phyloP scores from a whole-genome alignment of 257 asterid species.

The Solanum paucissectum region DNA sequence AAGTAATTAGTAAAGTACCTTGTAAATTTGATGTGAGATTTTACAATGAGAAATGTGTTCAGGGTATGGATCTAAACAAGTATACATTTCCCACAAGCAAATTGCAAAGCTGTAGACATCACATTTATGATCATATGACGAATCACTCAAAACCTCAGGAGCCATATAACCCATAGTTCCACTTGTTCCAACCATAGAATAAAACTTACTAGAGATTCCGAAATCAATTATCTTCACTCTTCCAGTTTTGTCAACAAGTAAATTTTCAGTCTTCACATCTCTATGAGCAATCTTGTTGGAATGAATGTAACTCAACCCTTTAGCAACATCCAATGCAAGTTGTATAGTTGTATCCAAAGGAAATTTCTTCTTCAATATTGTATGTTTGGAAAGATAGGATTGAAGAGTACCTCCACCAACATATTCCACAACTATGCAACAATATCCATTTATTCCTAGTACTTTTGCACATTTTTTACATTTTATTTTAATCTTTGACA shows the following conservation, averaged over 20 bases:
- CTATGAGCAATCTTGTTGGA: conserved; percentile 9
- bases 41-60: background rate
- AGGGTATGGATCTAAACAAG: background rate
- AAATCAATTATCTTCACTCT: conserved; percentile 12
- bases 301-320: conserved; percentile 18
- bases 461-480: no score
- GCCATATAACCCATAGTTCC: conserved; percentile 21
- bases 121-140: conserved; percentile 8
- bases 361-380: background rate
- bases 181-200: background rate
- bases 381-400: no score
- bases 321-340: conserved; percentile 14
- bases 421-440: no score
- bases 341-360: background rate
- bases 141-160: background rate
- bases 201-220: conserved; percentile 1
- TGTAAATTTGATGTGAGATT: background rate
- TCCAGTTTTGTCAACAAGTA: background rate
- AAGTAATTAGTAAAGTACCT: background rate
- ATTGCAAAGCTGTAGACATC: conserved; percentile 22
- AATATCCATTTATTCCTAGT: no score
- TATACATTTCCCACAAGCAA: conserved; percentile 18
- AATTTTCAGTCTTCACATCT: conserved; percentile 12
- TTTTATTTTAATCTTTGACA: no score
- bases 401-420: no score